A percentile compares a stretch with the other conserved stretches of the same genome.
These are phyloP conservation scores for Pseudopyricularia cyperi DNA, from an alignment of 2,329 filamentous ascomycete species.

Conservation along the genomic window DNA sequence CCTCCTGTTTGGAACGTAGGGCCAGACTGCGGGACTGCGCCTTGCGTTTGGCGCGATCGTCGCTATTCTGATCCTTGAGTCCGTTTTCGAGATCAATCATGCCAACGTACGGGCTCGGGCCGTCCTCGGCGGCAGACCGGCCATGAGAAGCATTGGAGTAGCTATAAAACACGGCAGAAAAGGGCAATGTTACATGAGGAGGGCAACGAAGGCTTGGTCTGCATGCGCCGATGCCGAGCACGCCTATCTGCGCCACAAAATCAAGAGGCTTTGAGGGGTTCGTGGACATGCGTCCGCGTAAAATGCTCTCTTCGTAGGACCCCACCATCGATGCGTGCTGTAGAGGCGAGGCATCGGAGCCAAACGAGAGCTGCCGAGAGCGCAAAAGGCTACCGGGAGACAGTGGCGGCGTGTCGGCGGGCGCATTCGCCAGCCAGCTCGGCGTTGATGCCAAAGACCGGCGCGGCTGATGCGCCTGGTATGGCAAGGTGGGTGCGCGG, in stretches of 20 bases:
- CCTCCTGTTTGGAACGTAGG: background rate
- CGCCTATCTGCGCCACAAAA: slow-evolving; percentile 90
- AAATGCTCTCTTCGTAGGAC: slow-evolving; percentile 93
- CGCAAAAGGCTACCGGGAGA: slow-evolving; percentile 32
- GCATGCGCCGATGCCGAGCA: slow-evolving; percentile 79
- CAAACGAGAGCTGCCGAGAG: slow-evolving; percentile 55
- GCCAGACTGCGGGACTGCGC: slow-evolving; percentile 25
- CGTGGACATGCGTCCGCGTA: slow-evolving; percentile 92
- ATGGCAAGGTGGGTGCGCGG: slow-evolving; percentile 49
- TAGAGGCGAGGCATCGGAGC: slow-evolving; percentile 61
- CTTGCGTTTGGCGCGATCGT: slow-evolving; percentile 31
- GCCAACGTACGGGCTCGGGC: slow-evolving; percentile 91
- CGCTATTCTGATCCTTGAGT: slow-evolving; percentile 40
- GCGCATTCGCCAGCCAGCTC: slow-evolving; percentile 19
- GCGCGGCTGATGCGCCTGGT: slow-evolving; percentile 67
- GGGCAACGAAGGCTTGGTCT: slow-evolving; percentile 77
- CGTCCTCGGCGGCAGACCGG: slow-evolving; percentile 53
- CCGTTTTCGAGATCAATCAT: slow-evolving; percentile 82
- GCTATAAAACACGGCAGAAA: slow-evolving; percentile 93
- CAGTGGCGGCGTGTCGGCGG: slow-evolving; percentile 29
- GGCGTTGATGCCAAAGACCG: slow-evolving; percentile 57
- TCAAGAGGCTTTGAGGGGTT: slow-evolving; percentile 84
- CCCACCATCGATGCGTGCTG: slow-evolving; percentile 94
- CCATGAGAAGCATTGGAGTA: slow-evolving; percentile 59
- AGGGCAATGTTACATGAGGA: slow-evolving; percentile 77